Percentiles rank a stretch among this genome's conserved stretches.
Conservation (phyloP, 257 asterid species). For the Solanum pennellii region DNA sequence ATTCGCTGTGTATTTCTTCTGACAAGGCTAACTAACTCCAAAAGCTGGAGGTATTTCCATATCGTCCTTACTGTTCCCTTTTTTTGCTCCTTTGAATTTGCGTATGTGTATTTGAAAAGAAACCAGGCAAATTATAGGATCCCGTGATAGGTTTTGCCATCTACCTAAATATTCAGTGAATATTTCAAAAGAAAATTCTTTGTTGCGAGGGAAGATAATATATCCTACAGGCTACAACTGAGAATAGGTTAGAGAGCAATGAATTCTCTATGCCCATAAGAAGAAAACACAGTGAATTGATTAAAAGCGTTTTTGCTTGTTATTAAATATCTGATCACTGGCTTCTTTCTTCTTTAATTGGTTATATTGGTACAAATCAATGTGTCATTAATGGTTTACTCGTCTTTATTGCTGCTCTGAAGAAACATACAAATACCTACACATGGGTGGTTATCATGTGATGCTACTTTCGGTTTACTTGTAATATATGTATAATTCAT, state of each 20-base stretch:
- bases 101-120: background rate
- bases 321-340: background rate
- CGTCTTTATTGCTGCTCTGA: background rate
- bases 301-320: background rate
- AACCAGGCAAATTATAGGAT: background rate
- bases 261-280: background rate
- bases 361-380: background rate
- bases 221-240: background rate
- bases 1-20: background rate
- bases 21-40: background rate
- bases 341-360: background rate
- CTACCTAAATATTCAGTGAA: background rate
- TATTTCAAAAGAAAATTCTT: background rate
- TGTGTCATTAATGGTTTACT: background rate
- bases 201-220: too few relatives aligned
- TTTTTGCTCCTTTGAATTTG: background rate
- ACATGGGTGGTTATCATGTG: background rate
- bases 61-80: background rate
- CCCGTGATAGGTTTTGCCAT: background rate
- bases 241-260: background rate
- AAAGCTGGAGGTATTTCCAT: background rate
- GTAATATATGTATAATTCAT: background rate
- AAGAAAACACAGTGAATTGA: background rate
- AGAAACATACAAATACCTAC: background rate
- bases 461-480: background rate